Evolutionary conservation across 2,329 filamentous ascomycete genomes (phyloP), one percentile per base, ranked within the genome.

Genomic region (Pyrenochaeta sp.): DNA sequence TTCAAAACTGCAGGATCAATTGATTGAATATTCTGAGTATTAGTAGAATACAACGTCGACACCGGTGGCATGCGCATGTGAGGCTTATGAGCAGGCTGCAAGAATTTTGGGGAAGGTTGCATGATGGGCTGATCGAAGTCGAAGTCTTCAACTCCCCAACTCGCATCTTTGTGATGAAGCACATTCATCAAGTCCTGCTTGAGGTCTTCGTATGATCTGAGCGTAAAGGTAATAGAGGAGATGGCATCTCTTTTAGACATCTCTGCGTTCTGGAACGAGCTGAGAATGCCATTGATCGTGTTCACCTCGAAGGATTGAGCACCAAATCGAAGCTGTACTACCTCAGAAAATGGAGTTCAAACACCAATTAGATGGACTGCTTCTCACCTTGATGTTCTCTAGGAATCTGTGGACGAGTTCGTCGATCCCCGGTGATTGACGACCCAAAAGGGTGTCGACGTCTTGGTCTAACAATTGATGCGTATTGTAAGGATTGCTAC

Each of bases 81-180:
- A 11, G 61, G 67, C 27, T 71, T 51, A 45, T 71, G 63, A 17
- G 53, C 27, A 3, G 68, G 65, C 32, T 74, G 61, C 23, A 74
- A 51, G 42, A 64, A 67, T 5, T 49, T 53, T 7, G 69, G 67
- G 3, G 36, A 39, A n/a, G 56, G 23, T 29, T 49, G 41, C 35
- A 31, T 32, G 12, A 36, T 5, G 11, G 48, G 41, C 18, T 44
- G 50, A 27, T 33, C 21, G 21, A 54, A 43, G 15, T 61, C 56
- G 27, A 66, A 69, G 30, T 71, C 67, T 23, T 50, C 55, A 7
- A 49, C 35, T 7, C 45, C 56, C 68, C 68, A 67, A 9, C 48
- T 42, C 7, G 67, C 62, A 17, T 67, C 66, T 35, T 55, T 41
- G n/a, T 71, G 66, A 30, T 61, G 47, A 11, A 73, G 44, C 2